Percentiles rank a stretch among this genome's conserved stretches.
Evolutionary conservation across 306 rosid genomes (phyloP).

Genomic region (Spatholobus suberectus): DNA sequence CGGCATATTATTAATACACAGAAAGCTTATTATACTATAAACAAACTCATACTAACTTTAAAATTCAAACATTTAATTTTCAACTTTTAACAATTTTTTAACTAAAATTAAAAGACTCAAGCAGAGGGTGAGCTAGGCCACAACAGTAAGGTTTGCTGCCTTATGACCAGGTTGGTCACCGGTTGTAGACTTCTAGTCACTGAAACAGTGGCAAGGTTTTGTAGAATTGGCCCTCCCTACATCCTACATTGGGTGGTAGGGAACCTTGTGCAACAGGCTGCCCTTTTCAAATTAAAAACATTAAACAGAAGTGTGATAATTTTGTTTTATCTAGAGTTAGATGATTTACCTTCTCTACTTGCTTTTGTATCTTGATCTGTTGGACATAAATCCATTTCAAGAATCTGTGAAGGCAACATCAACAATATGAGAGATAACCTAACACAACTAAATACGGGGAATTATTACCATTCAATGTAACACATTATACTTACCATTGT

Average conservation of each 20-base stretch:
- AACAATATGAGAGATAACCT: conserved; percentile 35
- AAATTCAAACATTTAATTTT: conserved; percentile 12
- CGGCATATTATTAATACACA: background rate
- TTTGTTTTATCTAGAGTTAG: conserved; percentile 27
- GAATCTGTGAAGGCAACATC: conserved; percentile 67
- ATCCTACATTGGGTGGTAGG: background rate
- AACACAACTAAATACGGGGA: conserved; percentile 7
- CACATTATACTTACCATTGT: conserved; percentile 57
- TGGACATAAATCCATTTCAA: conserved; percentile 86
- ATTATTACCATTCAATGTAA: conserved; percentile 25
- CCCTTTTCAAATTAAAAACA: conserved; percentile 31
- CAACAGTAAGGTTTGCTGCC: conserved; percentile 9
- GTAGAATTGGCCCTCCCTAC: no score
- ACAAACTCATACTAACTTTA: conserved; percentile 23
- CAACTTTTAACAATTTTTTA: background rate
- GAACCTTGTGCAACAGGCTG: conserved; percentile 19
- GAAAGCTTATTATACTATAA: conserved; percentile 12
- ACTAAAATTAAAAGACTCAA: conserved; percentile 21
- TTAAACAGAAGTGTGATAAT: conserved; percentile 19
- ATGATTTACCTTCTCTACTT: conserved; percentile 68
- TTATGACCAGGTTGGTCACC: conserved; percentile 9
- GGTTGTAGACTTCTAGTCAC: background rate
- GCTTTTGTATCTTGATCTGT: conserved; percentile 56
- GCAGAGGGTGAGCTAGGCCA: background rate
- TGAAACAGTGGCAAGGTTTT: no score